phyloP scores from a whole-genome alignment of 2,329 filamentous ascomycete species.

The Curvularia sp. region DNA sequence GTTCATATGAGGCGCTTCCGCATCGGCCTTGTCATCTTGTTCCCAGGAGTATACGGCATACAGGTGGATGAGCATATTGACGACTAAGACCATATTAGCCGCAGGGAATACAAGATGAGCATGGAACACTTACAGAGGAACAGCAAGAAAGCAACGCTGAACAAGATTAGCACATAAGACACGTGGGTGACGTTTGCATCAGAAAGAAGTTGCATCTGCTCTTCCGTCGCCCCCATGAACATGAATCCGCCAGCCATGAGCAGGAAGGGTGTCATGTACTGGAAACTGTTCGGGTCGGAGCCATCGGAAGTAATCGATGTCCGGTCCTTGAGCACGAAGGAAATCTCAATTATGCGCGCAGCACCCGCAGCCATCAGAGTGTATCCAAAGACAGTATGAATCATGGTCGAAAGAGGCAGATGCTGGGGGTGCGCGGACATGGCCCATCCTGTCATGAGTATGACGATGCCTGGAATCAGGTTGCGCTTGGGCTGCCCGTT shows the following conservation, averaged over 20 bases:
- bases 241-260: constrained; percentile 92
- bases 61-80: constrained; percentile 82
- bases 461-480: constrained; percentile 88
- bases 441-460: constrained; percentile 90
- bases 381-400: constrained; percentile 90
- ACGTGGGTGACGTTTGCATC: constrained; percentile 83
- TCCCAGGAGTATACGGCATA: constrained; percentile 73
- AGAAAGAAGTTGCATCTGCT: constrained; percentile 85
- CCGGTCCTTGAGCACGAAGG: constrained; percentile 82
- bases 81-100: constrained; percentile 58
- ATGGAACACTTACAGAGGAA: constrained; percentile 73
- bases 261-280: constrained; percentile 75
- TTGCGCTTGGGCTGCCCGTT: constrained; percentile 90
- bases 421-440: constrained; percentile 93
- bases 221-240: constrained; percentile 97
- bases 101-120: fast-evolving
- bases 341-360: constrained; percentile 86
- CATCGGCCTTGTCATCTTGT: constrained; percentile 45
- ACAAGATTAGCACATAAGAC: constrained; percentile 89
- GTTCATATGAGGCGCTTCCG: constrained; percentile 46
- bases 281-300: constrained; percentile 73
- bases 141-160: constrained; percentile 85
- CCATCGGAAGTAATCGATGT: constrained; percentile 71
- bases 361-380: constrained; percentile 90
- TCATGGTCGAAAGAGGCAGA: constrained; percentile 82